phyloP scores from a whole-genome alignment of 352 stramenopile species.

The Pythium vanterpoolii region DNA sequence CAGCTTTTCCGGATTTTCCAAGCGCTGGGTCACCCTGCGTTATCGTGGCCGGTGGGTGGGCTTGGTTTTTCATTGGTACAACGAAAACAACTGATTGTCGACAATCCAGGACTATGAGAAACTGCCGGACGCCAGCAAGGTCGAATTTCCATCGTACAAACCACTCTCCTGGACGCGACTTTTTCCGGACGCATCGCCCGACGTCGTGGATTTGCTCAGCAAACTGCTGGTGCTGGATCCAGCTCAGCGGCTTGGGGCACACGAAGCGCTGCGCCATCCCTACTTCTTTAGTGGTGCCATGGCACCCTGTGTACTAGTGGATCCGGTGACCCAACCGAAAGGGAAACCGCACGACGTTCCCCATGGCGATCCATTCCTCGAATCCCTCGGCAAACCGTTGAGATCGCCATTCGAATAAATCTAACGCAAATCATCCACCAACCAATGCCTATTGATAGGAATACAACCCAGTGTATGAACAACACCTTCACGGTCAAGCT shows the following conservation, averaged over 20 bases:
- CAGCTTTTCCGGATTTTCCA: conserved; percentile 76
- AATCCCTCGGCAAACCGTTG: conserved; percentile 18
- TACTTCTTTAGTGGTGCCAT: conserved; percentile 20
- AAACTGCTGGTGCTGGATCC: conserved; percentile 37
- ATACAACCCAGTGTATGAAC: too few species aligned
- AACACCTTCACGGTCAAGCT: neutral
- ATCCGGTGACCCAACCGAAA: conserved; percentile 7
- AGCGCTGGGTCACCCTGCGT: conserved; percentile 52
- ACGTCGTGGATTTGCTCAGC: conserved; percentile 51
- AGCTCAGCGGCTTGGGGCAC: conserved; percentile 33
- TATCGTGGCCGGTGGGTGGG: conserved; percentile 53
- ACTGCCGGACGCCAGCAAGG: conserved; percentile 70
- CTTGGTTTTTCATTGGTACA: too few species aligned
- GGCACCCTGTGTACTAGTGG: neutral
- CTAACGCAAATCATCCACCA: too few species aligned
- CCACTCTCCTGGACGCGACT: conserved; percentile 38
- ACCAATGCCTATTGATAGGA: too few species aligned
- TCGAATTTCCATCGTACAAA: conserved; percentile 55
- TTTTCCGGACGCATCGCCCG: conserved; percentile 40
- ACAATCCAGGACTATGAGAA: too few species aligned
- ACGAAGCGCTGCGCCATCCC: conserved; percentile 26
- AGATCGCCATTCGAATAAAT: conserved; percentile 8
- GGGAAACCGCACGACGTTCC: neutral
- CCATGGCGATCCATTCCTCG: conserved; percentile 6
- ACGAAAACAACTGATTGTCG: too few species aligned